Conservation (phyloP, 1,284 basidiomycete species). For the Sporisorium exsertum region DNA sequence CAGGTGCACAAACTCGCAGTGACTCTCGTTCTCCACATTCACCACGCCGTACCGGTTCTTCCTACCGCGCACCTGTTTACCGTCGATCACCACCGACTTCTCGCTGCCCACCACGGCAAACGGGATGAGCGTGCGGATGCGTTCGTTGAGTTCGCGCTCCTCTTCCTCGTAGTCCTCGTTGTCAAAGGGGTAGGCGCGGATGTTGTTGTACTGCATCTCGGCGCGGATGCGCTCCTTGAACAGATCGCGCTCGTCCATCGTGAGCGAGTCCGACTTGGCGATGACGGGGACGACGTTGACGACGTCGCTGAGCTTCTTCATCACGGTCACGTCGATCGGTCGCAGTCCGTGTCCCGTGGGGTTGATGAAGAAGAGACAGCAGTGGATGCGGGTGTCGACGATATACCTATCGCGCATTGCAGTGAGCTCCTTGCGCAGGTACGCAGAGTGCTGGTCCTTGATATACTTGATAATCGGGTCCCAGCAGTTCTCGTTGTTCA, state of each 20-base stretch:
- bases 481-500: constrained; percentile 99
- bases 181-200: constrained; percentile 95
- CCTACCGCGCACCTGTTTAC: constrained; percentile 91
- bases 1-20: constrained; percentile 98
- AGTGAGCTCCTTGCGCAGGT: constrained; percentile 97
- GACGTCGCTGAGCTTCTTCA: constrained; percentile 98
- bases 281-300: constrained; percentile 99
- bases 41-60: constrained; percentile 99
- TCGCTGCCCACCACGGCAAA: constrained; percentile 98
- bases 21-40: constrained; percentile 89
- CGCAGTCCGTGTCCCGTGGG: constrained; percentile 66
- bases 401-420: constrained; percentile 99
- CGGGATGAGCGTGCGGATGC: constrained; percentile 91
- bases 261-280: constrained; percentile 96
- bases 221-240: constrained; percentile 97
- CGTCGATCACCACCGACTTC: constrained; percentile 91
- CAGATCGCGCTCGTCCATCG: constrained; percentile 87
- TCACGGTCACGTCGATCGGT: constrained; percentile 91
- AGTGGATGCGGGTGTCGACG: constrained; percentile 97
- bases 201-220: constrained; percentile 91
- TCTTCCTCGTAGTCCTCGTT: constrained; percentile 93
- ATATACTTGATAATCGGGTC: constrained; percentile 99
- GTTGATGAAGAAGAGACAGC: constrained; percentile 98
- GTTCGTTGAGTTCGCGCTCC: constrained; percentile 88
- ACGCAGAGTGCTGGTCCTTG: constrained; percentile 98